Percentiles rank a stretch among this genome's conserved stretches.
Evolutionary conservation across 2,329 filamentous ascomycete species (phyloP).

Genomic region (Sporothrix humicola): DNA sequence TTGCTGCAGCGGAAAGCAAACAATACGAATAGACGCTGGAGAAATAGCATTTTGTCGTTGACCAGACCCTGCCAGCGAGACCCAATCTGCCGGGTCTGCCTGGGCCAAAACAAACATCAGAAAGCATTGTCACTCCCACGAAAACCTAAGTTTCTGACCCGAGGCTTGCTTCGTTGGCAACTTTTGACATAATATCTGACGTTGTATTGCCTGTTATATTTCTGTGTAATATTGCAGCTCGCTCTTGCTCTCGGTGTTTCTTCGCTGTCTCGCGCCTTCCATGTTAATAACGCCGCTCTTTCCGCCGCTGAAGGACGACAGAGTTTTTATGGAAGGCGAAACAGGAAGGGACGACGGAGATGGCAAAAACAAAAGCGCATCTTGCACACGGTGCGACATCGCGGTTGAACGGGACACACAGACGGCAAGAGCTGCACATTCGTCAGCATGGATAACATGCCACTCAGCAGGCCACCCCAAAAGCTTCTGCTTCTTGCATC

Average conservation of each 20-base stretch:
- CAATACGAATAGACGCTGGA: no score
- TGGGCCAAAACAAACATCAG: neutral
- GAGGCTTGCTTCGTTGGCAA: neutral
- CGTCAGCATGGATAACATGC: conserved; percentile 22
- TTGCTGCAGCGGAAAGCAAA: no score
- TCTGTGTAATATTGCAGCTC: neutral
- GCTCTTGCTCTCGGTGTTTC: neutral
- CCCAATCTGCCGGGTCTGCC: neutral
- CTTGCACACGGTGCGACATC: conserved; percentile 2
- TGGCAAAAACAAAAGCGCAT: neutral
- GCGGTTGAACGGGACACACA: conserved; percentile 16
- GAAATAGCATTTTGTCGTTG: neutral
- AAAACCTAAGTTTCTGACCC: no score
- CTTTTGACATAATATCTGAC: neutral
- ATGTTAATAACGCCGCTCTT: neutral
- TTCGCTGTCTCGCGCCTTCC: neutral
- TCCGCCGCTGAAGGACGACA: neutral
- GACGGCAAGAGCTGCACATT: neutral
- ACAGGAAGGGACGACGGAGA: conserved; percentile 2
- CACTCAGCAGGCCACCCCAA: neutral
- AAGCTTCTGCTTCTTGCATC: neutral
- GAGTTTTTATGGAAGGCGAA: neutral
- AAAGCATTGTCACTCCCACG: no score
- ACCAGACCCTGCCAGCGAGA: neutral
- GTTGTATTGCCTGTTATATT: neutral